phyloP scores from a whole-genome alignment of 495 filamentous ascomycete genomes.

The Cairneyella variabilis region DNA sequence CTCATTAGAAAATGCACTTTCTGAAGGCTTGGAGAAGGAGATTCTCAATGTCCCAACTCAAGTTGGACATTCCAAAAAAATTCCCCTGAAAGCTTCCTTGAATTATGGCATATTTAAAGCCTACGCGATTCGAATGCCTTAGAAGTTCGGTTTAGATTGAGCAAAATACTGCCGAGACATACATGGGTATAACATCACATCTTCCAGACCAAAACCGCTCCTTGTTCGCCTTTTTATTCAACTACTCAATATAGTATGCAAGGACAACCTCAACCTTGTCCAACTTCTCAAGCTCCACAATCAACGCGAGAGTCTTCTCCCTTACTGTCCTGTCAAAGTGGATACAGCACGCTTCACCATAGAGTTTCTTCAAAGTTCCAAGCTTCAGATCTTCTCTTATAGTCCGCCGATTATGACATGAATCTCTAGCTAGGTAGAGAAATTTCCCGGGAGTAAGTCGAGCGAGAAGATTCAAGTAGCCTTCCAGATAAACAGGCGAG shows the following conservation, averaged over 20 bases:
- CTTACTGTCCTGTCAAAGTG: conserved; percentile 35
- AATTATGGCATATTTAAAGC: too few relatives aligned
- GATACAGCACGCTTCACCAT: conserved; percentile 35
- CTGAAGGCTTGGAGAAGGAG: too few relatives aligned
- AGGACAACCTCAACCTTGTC: conserved; percentile 39
- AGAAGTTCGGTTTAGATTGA: too few relatives aligned
- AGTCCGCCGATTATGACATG: conserved; percentile 42
- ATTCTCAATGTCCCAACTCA: too few relatives aligned
- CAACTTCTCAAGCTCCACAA: conserved; percentile 28
- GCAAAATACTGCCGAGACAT: too few relatives aligned
- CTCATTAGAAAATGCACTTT: too few relatives aligned
- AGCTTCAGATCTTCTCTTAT: conserved; percentile 38
- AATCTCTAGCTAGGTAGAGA: conserved; percentile 44
- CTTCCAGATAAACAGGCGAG: conserved; percentile 43
- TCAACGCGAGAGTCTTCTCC: conserved; percentile 30
- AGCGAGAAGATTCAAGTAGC: conserved; percentile 44
- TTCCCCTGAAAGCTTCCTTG: too few relatives aligned
- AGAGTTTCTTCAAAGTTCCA: conserved; percentile 36
- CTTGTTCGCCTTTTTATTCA: conserved; percentile 32
- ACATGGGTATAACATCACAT: neutral
- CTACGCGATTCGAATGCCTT: too few relatives aligned
- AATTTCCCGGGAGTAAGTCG: conserved; percentile 24
- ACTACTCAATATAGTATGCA: conserved; percentile 43
- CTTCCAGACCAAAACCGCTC: conserved; percentile 28
- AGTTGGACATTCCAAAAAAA: too few relatives aligned